Percentiles rank a stretch among this genome's conserved stretches.
Evolutionary conservation across 2,329 filamentous ascomycete genomes (phyloP).

Genomic region (Periconia macrospinosa): DNA sequence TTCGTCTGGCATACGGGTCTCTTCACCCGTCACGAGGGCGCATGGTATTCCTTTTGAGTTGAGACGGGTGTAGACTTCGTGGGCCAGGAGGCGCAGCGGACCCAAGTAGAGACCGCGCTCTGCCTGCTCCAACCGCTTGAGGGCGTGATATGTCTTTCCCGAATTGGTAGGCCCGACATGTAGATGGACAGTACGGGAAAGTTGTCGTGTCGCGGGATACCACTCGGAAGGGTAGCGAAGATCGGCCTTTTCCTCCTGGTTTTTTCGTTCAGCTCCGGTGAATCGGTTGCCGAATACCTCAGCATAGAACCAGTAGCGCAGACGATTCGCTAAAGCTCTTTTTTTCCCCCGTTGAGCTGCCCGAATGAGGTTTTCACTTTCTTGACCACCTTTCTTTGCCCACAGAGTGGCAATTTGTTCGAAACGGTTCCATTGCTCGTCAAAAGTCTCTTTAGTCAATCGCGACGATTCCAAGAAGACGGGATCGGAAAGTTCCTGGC

Average conservation of each 20-base stretch:
- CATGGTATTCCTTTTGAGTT: constrained; percentile 75
- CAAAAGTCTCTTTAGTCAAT: constrained; percentile 25
- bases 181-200: constrained; percentile 83
- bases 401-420: constrained; percentile 21
- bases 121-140: constrained; percentile 79
- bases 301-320: constrained; percentile 68
- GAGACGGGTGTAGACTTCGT: constrained; percentile 92
- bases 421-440: constrained; percentile 30
- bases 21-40: constrained; percentile 87
- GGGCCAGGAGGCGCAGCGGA: constrained; percentile 82
- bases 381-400: constrained; percentile 21
- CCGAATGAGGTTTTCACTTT: constrained; percentile 16
- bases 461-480: constrained; percentile 29
- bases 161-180: constrained; percentile 98
- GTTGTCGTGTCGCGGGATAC: constrained; percentile 79
- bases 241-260: constrained; percentile 64
- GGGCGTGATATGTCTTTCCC: constrained; percentile 93
- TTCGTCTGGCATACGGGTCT: constrained; percentile 68
- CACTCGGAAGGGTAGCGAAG: constrained; percentile 88
- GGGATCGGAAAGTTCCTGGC: constrained; percentile 16
- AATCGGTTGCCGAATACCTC: constrained; percentile 36
- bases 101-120: constrained; percentile 85
- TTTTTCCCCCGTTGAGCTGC: constrained; percentile 15
- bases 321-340: constrained; percentile 50
- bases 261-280: constrained; percentile 38